Percentiles rank a stretch among this genome's conserved stretches.
phyloP scores from a whole-genome alignment of 169 alveolate species.

The Plasmodium adleri region DNA sequence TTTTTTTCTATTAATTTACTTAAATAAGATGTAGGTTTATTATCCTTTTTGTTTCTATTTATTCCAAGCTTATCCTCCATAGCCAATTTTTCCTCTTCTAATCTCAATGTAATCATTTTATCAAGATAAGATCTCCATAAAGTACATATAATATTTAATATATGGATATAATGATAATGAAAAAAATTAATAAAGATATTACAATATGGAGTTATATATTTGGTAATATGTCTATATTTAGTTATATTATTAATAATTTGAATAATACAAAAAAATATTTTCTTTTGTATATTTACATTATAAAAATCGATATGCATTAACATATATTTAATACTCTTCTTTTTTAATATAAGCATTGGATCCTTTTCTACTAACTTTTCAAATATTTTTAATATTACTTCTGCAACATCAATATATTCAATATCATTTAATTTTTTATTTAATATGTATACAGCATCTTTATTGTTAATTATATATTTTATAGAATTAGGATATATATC shows the following conservation, averaged over 20 bases:
- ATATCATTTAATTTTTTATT: conserved; percentile 72
- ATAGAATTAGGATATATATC: conserved; percentile 66
- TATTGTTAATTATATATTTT: conserved; percentile 54
- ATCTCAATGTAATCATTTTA: conserved; percentile 53
- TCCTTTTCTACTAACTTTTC: conserved; percentile 74
- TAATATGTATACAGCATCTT: conserved; percentile 55
- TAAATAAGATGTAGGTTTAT: conserved; percentile 14
- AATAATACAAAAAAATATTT: conserved; percentile 75
- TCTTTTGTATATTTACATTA: conserved; percentile 72
- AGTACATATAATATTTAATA: conserved; percentile 75
- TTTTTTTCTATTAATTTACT: conserved; percentile 56
- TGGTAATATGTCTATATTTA: conserved; percentile 65
- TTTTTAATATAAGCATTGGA: conserved; percentile 76
- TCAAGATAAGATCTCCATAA: conserved; percentile 76
- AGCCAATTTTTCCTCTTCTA: conserved; percentile 41
- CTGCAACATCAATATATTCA: conserved; percentile 77
- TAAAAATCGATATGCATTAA: conserved; percentile 77
- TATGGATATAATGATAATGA: conserved; percentile 70
- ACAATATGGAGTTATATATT: conserved; percentile 74
- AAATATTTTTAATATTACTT: conserved; percentile 68
- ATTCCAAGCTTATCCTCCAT: too few species aligned
- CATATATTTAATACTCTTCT: conserved; percentile 75
- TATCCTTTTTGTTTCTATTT: conserved; percentile 5
- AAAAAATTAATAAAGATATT: conserved; percentile 56
- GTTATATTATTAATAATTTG: conserved; percentile 76